Evolutionary conservation across 2,329 filamentous ascomycete species (phyloP).

Genomic region (Periglandula ipomoeae): DNA sequence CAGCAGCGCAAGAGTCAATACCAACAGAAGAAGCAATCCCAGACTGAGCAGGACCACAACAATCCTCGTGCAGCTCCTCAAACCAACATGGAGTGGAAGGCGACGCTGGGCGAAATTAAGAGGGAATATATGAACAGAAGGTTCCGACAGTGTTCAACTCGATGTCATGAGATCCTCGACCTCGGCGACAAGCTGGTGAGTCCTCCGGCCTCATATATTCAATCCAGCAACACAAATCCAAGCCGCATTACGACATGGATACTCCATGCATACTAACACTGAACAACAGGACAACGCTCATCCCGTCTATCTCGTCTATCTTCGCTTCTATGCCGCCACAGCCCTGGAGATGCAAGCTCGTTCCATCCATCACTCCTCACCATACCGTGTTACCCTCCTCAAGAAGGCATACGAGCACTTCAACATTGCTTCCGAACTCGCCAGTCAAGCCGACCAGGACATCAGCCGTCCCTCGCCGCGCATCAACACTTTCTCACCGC

Average conservation of each 20-base stretch:
- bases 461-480: slow-evolving; percentile 30
- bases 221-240: slow-evolving; percentile 7
- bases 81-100: slow-evolving; percentile 41
- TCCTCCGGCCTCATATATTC: slow-evolving; percentile 4
- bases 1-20: not conserved
- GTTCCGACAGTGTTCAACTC: slow-evolving; percentile 43
- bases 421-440: slow-evolving; percentile 36
- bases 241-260: slow-evolving; percentile 5
- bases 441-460: slow-evolving; percentile 34
- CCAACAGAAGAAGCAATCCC: not conserved
- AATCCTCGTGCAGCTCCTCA: slow-evolving; percentile 20
- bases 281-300: slow-evolving; percentile 30
- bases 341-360: slow-evolving; percentile 48
- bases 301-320: slow-evolving; percentile 46
- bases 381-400: slow-evolving; percentile 38
- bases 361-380: slow-evolving; percentile 34
- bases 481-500: slow-evolving; percentile 27
- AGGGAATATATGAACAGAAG: slow-evolving; percentile 39
- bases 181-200: slow-evolving; percentile 36
- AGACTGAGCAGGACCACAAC: not conserved
- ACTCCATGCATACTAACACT: not conserved
- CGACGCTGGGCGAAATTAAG: slow-evolving; percentile 43
- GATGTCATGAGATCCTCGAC: slow-evolving; percentile 44
- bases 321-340: slow-evolving; percentile 54
- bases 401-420: slow-evolving; percentile 45